phyloP scores from a whole-genome alignment of 2,329 filamentous ascomycete species.

The Didymella arachidicola region DNA sequence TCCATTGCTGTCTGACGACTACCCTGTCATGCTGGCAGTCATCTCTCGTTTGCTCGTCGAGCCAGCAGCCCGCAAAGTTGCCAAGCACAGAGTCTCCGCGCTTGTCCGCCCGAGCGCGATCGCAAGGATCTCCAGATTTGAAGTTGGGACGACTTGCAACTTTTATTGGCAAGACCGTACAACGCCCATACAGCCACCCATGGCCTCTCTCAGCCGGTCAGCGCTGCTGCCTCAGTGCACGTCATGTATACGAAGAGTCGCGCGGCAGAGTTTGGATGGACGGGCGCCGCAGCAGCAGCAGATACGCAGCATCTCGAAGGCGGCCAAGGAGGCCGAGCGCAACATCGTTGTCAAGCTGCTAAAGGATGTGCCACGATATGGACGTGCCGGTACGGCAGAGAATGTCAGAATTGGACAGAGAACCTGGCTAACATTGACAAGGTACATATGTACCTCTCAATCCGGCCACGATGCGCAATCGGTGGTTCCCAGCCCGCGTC shows the following conservation, averaged over 20 bases:
- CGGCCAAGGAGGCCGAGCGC: conserved; percentile 52
- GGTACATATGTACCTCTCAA: conserved; percentile 62
- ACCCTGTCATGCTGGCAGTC: conserved; percentile 34
- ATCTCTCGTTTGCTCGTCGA: conserved; percentile 39
- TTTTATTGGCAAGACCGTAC: conserved; percentile 21
- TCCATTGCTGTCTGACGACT: conserved; percentile 34
- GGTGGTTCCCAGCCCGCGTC: conserved; percentile 59
- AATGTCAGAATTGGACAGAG: not conserved
- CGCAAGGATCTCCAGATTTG: conserved; percentile 41
- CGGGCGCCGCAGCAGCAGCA: conserved; percentile 48
- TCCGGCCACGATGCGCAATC: conserved; percentile 63
- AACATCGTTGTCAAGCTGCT: conserved; percentile 61
- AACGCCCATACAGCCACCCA: conserved; percentile 33
- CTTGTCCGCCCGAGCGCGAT: conserved; percentile 26
- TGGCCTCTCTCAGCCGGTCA: conserved; percentile 44
- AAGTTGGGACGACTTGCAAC: conserved; percentile 25
- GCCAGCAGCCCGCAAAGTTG: conserved; percentile 29
- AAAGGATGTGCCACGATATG: conserved; percentile 62
- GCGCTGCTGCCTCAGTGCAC: conserved; percentile 51
- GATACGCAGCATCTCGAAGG: conserved; percentile 56
- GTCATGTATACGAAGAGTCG: conserved; percentile 48
- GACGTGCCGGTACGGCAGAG: conserved; percentile 47
- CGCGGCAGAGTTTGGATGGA: conserved; percentile 40
- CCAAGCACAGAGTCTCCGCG: conserved; percentile 26
- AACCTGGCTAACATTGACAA: conserved; percentile 43